Conservation (phyloP, 371 early-diverging fungal species). For the Rhizopus delemar region DNA sequence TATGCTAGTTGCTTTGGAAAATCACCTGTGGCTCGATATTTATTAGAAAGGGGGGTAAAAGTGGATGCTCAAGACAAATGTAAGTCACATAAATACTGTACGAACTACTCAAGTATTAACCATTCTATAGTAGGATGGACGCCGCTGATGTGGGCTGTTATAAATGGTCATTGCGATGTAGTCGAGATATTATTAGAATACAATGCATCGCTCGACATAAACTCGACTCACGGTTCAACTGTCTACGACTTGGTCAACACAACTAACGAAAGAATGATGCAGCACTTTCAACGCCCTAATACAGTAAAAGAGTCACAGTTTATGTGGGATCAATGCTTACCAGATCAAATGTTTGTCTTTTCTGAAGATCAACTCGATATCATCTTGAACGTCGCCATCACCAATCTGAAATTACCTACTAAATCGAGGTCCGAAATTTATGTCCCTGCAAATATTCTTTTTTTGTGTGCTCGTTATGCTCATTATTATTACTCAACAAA, state of each 20-base stretch:
- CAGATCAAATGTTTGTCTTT: constrained; percentile 93
- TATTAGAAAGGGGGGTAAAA: constrained; percentile 73
- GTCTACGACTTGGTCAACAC: constrained; percentile 72
- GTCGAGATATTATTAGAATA: constrained; percentile 72
- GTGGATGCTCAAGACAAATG: constrained; percentile 79
- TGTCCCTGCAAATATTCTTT: constrained; percentile 83
- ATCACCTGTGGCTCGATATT: constrained; percentile 53
- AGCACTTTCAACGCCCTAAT: constrained; percentile 6
- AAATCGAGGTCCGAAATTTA: constrained; percentile 61
- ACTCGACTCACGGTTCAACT: constrained; percentile 73
- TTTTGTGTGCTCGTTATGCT: constrained; percentile 86
- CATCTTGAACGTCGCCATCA: constrained; percentile 71
- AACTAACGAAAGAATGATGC: constrained; percentile 56
- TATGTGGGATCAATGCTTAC: constrained; percentile 75
- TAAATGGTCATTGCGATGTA: constrained; percentile 76
- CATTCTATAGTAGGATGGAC: constrained; percentile 83
- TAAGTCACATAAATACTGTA: constrained; percentile 32
- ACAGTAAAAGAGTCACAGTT: constrained; percentile 40
- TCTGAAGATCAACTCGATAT: constrained; percentile 65
- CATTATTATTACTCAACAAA: constrained; percentile 64
- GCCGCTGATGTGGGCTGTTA: constrained; percentile 91
- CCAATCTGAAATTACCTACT: constrained; percentile 56
- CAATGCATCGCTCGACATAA: constrained; percentile 72
- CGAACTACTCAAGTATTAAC: background rate
- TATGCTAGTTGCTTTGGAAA: constrained; percentile 91